Percentiles rank a stretch among this genome's conserved stretches.
Evolutionary conservation across 345 rosid species (phyloP).

Genomic region (Alliaria petiolata): DNA sequence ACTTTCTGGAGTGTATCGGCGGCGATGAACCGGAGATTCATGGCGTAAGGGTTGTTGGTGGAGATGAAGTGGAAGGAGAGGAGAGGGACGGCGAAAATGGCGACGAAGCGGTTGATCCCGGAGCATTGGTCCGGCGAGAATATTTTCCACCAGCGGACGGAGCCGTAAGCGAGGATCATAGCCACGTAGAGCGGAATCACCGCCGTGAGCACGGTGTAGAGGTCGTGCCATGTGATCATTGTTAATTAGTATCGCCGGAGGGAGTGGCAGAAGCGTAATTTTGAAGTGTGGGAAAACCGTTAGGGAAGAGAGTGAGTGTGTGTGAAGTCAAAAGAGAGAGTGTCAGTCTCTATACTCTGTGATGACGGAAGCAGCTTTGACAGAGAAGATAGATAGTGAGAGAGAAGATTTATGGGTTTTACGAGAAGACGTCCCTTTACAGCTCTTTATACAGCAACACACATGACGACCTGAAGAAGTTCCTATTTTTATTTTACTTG

Average conservation of each 20-base stretch:
- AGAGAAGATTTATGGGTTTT: conserved; percentile 15
- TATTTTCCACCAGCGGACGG: conserved; percentile 96
- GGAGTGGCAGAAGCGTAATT: background rate
- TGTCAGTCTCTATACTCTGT: conserved; percentile 10
- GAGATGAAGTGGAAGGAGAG: conserved; percentile 97
- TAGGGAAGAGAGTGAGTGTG: conserved; percentile 1
- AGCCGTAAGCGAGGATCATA: conserved; percentile 92
- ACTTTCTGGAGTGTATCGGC: conserved; percentile 88
- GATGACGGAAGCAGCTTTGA: conserved; percentile 3
- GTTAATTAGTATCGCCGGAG: background rate
- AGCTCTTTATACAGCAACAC: conserved; percentile 27
- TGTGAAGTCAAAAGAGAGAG: background rate
- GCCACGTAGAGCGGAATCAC: conserved; percentile 86
- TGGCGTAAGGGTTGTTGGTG: conserved; percentile 67
- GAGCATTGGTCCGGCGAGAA: conserved; percentile 95
- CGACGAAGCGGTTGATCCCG: conserved; percentile 95
- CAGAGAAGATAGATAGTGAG: background rate
- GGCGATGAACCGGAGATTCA: conserved; percentile 84
- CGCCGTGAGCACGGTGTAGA: conserved; percentile 84
- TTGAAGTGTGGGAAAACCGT: conserved; percentile 4
- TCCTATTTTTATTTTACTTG: background rate
- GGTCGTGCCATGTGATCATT: conserved; percentile 72
- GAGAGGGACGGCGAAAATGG: conserved; percentile 89
- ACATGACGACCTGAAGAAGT: conserved; percentile 7
- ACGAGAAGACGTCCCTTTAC: conserved; percentile 23